Base-by-base conservation (phyloP, 768 basidiomycete genomes). In the Hemileccinum impolitum region DNA sequence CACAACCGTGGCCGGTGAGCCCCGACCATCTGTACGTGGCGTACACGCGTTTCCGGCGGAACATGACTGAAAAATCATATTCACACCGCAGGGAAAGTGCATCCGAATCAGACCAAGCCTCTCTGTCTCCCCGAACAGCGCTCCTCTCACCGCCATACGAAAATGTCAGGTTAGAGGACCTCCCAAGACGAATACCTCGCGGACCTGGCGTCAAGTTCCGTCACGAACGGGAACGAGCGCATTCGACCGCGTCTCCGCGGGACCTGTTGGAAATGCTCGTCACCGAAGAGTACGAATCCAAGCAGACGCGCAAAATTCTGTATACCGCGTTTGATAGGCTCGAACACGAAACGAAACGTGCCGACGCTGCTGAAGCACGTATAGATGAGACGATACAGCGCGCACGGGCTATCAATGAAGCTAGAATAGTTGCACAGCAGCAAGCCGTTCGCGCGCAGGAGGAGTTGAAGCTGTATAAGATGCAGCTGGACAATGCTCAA, bases 401-500 rank as follows among this genome's bases (percentile, higher is more conserved):
- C 6, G 60, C 60, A 6, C 62, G 60, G 4, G 54, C 61, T 26
- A 58, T 72, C 47, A 66, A 67, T 19, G 67, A 72, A 2, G 67
- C 68, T 1, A 57, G 67, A 9, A 19, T 63, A 1, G 8, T 51
- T 54, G 71, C 55, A 44, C 65, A 60, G 55, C 59, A 69, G 38
- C 64, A 66, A 15, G 62, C 65, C 2, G 39, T 54, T 11, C 61
- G 60, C 26, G 63, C 69, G 11, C 70, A 70, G 42, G 74, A 80
- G 28, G 83, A 85, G 52, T 58, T 84, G 39, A 66, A 69, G 41
- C 45, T 82, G 45, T 85, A 82, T 59, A 83, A 80, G 59, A 42
- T 77, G 1, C 80, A 83, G 69, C 64, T 83, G 23, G 76, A 79
- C 15, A 68, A 74, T 30, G 83, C 84, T 14, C 81, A 84, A 54